These are phyloP conservation scores for Ascoidea asiatica DNA, from an alignment of 805 yeast genomes.

Conservation along the genomic window DNA sequence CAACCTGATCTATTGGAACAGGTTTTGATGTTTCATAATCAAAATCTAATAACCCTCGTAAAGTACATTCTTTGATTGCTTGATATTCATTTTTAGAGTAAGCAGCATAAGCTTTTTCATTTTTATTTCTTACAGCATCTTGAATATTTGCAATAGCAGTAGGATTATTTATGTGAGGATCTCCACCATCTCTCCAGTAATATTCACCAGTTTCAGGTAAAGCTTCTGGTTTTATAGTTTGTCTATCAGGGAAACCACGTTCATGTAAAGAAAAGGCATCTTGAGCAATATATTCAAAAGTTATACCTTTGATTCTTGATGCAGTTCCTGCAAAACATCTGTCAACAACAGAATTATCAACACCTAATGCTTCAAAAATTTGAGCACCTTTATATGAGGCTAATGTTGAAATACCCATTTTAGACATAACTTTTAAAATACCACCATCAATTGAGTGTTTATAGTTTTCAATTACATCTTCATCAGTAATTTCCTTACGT, in stretches of 20 bases:
- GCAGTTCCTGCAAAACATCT: slow-evolving; percentile 96
- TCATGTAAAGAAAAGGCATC: slow-evolving; percentile 93
- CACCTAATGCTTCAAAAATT: slow-evolving; percentile 93
- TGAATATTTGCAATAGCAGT: slow-evolving; percentile 89
- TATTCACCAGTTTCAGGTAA: slow-evolving; percentile 95
- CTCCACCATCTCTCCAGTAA: slow-evolving; percentile 99
- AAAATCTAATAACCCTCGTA: slow-evolving; percentile 87
- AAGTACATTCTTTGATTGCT: slow-evolving; percentile 83
- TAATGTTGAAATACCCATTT: slow-evolving; percentile 97
- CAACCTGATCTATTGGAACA: slow-evolving; percentile 94
- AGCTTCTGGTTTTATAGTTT: slow-evolving; percentile 44
- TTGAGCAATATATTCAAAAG: slow-evolving; percentile 91
- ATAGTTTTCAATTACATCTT: slow-evolving; percentile 60
- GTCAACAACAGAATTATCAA: slow-evolving; percentile 90
- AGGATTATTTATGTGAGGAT: slow-evolving; percentile 89
- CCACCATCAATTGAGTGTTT: slow-evolving; percentile 82
- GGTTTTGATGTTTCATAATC: slow-evolving; percentile 60
- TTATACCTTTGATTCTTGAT: slow-evolving; percentile 88
- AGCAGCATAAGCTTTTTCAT: slow-evolving; percentile 83
- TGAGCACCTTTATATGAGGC: slow-evolving; percentile 99
- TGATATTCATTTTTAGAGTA: slow-evolving; percentile 84
- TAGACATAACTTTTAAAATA: slow-evolving; percentile 92
- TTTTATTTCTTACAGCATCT: slow-evolving; percentile 96
- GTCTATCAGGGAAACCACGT: slow-evolving; percentile 76
- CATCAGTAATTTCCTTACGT: slow-evolving; percentile 39